These are phyloP conservation scores for Pneumocystis oryctolagi DNA, from an alignment of 1,139 yeast genomes.

Conservation along the genomic window DNA sequence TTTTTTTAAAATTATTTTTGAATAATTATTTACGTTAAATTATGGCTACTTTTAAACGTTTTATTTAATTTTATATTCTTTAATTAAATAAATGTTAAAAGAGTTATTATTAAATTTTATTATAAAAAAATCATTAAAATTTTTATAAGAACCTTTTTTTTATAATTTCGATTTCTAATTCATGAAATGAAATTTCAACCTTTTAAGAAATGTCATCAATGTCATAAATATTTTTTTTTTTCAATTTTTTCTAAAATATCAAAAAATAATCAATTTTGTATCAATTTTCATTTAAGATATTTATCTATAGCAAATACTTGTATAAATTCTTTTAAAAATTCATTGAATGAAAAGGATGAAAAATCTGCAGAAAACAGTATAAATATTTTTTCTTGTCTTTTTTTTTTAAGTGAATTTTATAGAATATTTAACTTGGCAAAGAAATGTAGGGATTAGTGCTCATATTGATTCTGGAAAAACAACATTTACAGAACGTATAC, in stretches of 20 bases:
- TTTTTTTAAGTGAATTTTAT: slow-evolving; percentile 14
- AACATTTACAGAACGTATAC: slow-evolving; percentile 90
- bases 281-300: not conserved
- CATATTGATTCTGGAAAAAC: slow-evolving; percentile 96
- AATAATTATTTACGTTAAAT: not conserved
- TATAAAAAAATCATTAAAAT: too few species aligned
- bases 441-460: slow-evolving; percentile 95
- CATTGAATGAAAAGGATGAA: not conserved
- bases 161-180: not conserved
- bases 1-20: too few species aligned
- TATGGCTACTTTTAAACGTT: too few species aligned
- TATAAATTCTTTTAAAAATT: not conserved
- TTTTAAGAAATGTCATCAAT: not conserved
- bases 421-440: slow-evolving; percentile 40
- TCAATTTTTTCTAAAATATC: not conserved
- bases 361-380: not conserved
- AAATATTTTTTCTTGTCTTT: not conserved
- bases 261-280: not conserved
- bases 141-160: not conserved
- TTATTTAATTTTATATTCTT: too few species aligned
- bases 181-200: not conserved
- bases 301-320: not conserved
- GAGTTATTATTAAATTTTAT: too few species aligned
- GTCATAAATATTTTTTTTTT: not conserved
- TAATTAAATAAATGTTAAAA: too few species aligned